Base-by-base conservation (phyloP, 2,329 filamentous ascomycete species). In the Tympanopsis confertula region DNA sequence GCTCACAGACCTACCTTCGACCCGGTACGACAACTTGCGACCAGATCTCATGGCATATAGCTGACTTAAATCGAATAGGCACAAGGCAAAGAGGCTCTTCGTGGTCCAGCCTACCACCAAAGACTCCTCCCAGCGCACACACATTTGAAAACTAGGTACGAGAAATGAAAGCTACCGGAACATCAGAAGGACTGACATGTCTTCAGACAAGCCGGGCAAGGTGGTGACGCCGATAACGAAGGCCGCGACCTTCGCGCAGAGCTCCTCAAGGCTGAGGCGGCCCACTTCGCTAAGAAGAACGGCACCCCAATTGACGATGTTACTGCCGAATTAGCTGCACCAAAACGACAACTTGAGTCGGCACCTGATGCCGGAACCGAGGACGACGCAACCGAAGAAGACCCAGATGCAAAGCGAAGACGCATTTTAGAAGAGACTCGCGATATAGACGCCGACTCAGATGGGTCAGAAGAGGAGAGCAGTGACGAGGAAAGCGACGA, bases 41-140 rank as follows among this genome's bases (percentile, higher is more conserved):
- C n/a, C n/a, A n/a, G n/a, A n/a, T n/a, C n/a, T n/a, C n/a, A n/a
- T n/a, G n/a, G n/a, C n/a, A n/a, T 46, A 20, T 38, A 19, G 3
- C 20, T 10, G 36, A 13, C n/a, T 20, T 15, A 5, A 5, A 37
- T 19, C 19, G 17, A 43, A 39, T 45, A 87, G 83, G 88, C 89
- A 30, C 78, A 82, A 56, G 91, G 91, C 57, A 95, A 95, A 69
- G 91, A 98, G 62, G 86, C 88, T 51, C 82, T 87, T 42, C 82
- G 87, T 52, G 91, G 91, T 35, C 85, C 86, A 36, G 89, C 87
- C 50, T 96, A 95, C 66, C 91, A 98, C 57, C 89, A 96, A 62
- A 83, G 91, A 50, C 82, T 96, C 13, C 79, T 95, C 13, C 89
- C 91, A 22, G 91, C 91, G 20, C 83, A 98, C 59, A 96, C 86